phyloP scores from a whole-genome alignment of 352 stramenopile species.

The Halophytophthora batemanensis region DNA sequence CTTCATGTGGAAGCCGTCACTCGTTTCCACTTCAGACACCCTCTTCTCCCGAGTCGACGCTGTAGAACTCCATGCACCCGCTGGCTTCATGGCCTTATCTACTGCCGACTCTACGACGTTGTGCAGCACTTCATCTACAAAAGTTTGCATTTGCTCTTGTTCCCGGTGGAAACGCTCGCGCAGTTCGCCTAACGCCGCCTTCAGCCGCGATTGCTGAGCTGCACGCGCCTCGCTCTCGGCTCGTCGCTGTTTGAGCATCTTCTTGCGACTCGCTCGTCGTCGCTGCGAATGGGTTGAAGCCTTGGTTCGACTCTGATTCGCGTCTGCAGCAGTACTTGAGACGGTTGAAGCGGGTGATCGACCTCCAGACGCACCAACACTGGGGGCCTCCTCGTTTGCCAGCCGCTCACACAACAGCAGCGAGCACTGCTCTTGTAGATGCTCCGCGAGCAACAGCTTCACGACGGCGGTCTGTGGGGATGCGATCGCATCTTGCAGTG shows the following conservation, averaged over 20 bases:
- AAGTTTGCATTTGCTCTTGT: slow-evolving; percentile 18
- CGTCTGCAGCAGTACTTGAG: background rate
- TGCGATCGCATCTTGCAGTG: slow-evolving; percentile 32
- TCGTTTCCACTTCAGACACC: background rate
- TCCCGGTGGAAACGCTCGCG: slow-evolving; percentile 21
- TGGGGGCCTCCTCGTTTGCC: slow-evolving; percentile 33
- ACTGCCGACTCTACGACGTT: slow-evolving; percentile 43
- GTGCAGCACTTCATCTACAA: slow-evolving; percentile 31
- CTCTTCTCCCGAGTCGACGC: background rate
- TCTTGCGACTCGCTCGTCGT: slow-evolving; percentile 62
- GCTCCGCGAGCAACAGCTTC: slow-evolving; percentile 64
- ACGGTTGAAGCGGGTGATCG: background rate
- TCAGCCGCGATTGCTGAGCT: slow-evolving; percentile 39
- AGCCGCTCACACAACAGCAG: slow-evolving; percentile 59
- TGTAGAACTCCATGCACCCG: slow-evolving; percentile 14
- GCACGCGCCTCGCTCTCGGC: slow-evolving; percentile 31
- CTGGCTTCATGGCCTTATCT: slow-evolving; percentile 6
- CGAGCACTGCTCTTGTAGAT: slow-evolving; percentile 71
- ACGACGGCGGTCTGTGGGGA: slow-evolving; percentile 54
- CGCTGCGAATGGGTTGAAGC: slow-evolving; percentile 44
- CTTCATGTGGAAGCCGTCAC: slow-evolving; percentile 7
- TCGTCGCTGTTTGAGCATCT: slow-evolving; percentile 60
- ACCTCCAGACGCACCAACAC: background rate
- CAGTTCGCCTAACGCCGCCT: slow-evolving; percentile 43
- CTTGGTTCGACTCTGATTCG: slow-evolving; percentile 4